Evolutionary conservation across 2,329 filamentous ascomycete species (phyloP), one percentile per base, ranked within the genome.

Genomic region (Diaporthe citrichinensis): DNA sequence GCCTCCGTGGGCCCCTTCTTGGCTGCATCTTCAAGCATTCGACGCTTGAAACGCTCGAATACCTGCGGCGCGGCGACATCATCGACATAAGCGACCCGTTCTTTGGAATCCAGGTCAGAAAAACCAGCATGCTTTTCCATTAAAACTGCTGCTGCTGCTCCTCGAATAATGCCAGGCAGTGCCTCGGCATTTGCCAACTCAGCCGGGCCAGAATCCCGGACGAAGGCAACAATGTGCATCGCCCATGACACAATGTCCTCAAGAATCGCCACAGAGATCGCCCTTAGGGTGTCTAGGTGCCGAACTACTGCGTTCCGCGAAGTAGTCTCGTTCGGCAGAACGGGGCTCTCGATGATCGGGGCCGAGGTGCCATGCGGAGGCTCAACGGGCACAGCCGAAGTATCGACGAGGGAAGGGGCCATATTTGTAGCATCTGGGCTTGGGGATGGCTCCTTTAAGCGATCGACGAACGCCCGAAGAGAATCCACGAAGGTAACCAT

Each of bases 191-290:
- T 46, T 1, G 71, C 36, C 20, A 73, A 23, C 4, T 73, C 71
- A 0, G 25, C 58, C 28, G 71, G 71, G 39, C 71, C 71, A 2
- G 36, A n/a, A 3, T 73, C 71, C 15, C 58, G 36, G 31, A 73
- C 34, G 25, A 51, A 53, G 6, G 36, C 15, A 28, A 73, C 46
- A 8, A 73, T 65, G 5, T 65, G 20, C 17, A 73, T 73, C 6
- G 51, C 49, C 71, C 71, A 73, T 2, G 46, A 41, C 9, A 73
- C 71, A 2, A 73, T 73, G 36, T 65, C 58, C 46, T 73, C 71
- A 7, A 73, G 12, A 23, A 73, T 51, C 23, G 9, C 39, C 15
- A 53, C 28, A 25, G 46, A 31, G 20, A 65, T 23, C 31, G 36
- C 28, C 25, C 15, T 46, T 3, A 3, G 12, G 20, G 58, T 23